phyloP scores from a whole-genome alignment of 2,329 filamentous ascomycete species.

The Daldinia sp. region DNA sequence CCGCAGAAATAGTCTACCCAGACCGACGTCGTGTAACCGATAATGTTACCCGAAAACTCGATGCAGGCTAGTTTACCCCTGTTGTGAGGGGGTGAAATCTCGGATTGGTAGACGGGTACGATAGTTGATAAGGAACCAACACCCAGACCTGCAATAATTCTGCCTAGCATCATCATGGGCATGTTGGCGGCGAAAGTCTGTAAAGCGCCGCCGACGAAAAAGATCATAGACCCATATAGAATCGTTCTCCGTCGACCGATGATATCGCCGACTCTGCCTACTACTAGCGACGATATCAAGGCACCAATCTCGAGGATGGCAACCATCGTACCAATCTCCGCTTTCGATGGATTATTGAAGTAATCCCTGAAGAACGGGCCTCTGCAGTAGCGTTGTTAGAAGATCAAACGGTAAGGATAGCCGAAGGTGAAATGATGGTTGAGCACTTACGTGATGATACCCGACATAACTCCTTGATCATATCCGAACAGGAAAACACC shows the following conservation, averaged over 20 bases:
- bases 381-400: constrained; percentile 60
- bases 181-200: constrained; percentile 87
- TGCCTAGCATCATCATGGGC: constrained; percentile 87
- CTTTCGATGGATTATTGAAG: constrained; percentile 87
- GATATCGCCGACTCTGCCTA: constrained; percentile 90
- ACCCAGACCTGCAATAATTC: constrained; percentile 85
- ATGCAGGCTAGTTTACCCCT: constrained; percentile 96
- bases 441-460: constrained; percentile 70
- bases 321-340: constrained; percentile 95
- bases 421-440: not conserved
- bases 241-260: constrained; percentile 92
- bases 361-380: constrained; percentile 91
- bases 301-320: constrained; percentile 96
- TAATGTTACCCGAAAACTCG: constrained; percentile 97
- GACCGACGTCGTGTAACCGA: constrained; percentile 94
- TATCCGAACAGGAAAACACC: constrained; percentile 92
- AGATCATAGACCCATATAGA: constrained; percentile 91
- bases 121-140: constrained; percentile 92
- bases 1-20: constrained; percentile 99
- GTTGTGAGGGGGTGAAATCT: constrained; percentile 96
- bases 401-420: constrained; percentile 2
- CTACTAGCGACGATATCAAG: constrained; percentile 86
- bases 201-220: constrained; percentile 84
- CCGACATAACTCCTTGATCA: constrained; percentile 91
- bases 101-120: constrained; percentile 92